Evolutionary conservation across 352 stramenopile genomes (phyloP), one percentile per base, ranked within the genome.

Genomic region (Phytophthora ohioensis): DNA sequence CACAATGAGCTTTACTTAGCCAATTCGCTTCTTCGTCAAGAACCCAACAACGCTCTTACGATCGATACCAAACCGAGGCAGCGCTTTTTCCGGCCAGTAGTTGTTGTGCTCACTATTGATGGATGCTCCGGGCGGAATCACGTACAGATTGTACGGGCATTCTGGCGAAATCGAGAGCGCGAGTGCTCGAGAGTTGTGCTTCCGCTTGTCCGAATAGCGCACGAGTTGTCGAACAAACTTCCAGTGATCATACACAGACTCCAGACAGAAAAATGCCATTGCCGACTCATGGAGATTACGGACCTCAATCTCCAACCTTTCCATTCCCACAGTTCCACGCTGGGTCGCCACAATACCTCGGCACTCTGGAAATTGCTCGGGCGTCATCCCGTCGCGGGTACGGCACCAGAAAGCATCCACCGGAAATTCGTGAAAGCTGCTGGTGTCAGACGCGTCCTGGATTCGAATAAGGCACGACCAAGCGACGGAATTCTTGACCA

Each of bases 101-200:
- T 87, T 70, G 34, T 93, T 93, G 15, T 85, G 63, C 3, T 83
- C 63, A 47, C 87, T 91, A 67, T 95, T 95, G 47, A 95, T 88
- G 3, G 88, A 93, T 9, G 74, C 81, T 34, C 84, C 86, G 1
- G 88, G 85, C 4, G 88, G 88, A 61, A 95, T 84, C 9, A 95
- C 27, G 48, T 88, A 93, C 64, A 93, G 71, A 5, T 75, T 64
- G 62, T 84, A 88, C 32, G 79, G 71, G 5, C 56, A 81, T 3
- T 75, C 60, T 2, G 78, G 76, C 2, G 73, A 64, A 17, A 91
- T 76, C 38, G 78, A 69, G 12, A 91, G 57, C 32, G 75, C 61
- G 17, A 92, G 69, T 9, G 80, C 84, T 38, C 73, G 82, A 4
- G 81, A 76, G 34, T 78, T 76, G 11, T 72, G 75, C 61, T 83